Base-by-base conservation (phyloP, 2,329 filamentous ascomycete species). In the Fusarium lyarnte region DNA sequence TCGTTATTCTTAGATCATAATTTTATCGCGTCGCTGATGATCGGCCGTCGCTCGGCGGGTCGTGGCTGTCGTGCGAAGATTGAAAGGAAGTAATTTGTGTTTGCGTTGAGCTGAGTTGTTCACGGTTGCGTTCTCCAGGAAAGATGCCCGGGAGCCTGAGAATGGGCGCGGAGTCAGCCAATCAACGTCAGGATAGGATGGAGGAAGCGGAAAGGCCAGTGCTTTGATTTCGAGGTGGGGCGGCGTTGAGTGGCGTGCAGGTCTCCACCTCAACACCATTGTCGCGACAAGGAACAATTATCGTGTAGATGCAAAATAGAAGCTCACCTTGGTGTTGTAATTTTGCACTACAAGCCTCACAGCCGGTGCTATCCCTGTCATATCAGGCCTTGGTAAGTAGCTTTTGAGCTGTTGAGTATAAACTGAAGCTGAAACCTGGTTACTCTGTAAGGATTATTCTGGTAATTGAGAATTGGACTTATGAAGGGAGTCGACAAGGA, bases 1-100 rank as follows among this genome's bases (percentile, higher is more conserved):
- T 58, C 45, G 47, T 54, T 58, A 43, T 49, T 57, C 42, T 71
- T 78, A 78, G 66, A 76, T 49, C 78, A 80, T 80, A 57, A 65
- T 79, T 79, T 51, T 59, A 42, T 41, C 43, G 39, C 39, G 39
- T 59, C 27, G 51, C 21, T 21, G 10, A 42, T 53, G 61, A 31
- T 55, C 42, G 63, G 58, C 57, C 61, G 61, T 62, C 58, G 47
- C 35, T 66, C 35, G 21, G 43, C 47, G 49, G 51, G 27, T 59
- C 46, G 47, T 45, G 31, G 36, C 31, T 17, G 58, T 62, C 57
- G 72, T 42, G 54, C 53, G 13, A 49, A 23, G n/a, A 63, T 41
- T 39, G 25, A 59, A 63, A 35, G 36, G 63, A 47, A 42, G 46
- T 25, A 45, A 54, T 47, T 58, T 31, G 55, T 68, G 70, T 49